Evolutionary conservation across 2,329 filamentous ascomycete genomes (phyloP).

Genomic region (Chalaropsis ovoidea): DNA sequence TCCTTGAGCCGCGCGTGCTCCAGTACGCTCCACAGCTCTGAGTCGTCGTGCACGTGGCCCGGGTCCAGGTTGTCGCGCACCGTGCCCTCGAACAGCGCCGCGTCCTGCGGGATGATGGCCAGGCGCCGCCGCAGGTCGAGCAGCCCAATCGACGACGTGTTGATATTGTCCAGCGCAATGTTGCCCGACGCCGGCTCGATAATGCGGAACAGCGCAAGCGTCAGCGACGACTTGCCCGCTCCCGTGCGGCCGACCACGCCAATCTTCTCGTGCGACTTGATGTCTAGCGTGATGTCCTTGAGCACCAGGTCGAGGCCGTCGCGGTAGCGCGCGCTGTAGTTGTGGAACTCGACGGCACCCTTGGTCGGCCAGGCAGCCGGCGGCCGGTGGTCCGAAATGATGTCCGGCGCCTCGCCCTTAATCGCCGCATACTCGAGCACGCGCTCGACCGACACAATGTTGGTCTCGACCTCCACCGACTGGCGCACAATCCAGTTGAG

Average conservation of each 20-base stretch:
- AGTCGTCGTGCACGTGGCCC: slow-evolving; percentile 89
- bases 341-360: slow-evolving; percentile 79
- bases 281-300: slow-evolving; percentile 82
- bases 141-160: slow-evolving; percentile 83
- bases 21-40: slow-evolving; percentile 89
- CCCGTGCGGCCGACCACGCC: slow-evolving; percentile 93
- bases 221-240: slow-evolving; percentile 90
- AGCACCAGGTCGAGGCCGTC: slow-evolving; percentile 82
- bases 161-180: slow-evolving; percentile 80
- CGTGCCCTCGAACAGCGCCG: slow-evolving; percentile 86
- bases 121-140: slow-evolving; percentile 79
- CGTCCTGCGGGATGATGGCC: slow-evolving; percentile 96
- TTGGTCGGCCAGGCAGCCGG: slow-evolving; percentile 84
- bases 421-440: slow-evolving; percentile 90
- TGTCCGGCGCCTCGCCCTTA: slow-evolving; percentile 87
- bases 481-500: slow-evolving; percentile 99
- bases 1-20: slow-evolving; percentile 92
- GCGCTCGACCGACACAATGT: slow-evolving; percentile 96
- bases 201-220: slow-evolving; percentile 85
- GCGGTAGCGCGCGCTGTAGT: slow-evolving; percentile 90
- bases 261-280: slow-evolving; percentile 96
- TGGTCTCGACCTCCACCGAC: slow-evolving; percentile 99
- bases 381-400: slow-evolving; percentile 77
- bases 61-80: slow-evolving; percentile 94
- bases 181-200: slow-evolving; percentile 77